Conservation (phyloP, 225 moss, liverwort and hornwort genomes). For the Sphagnum contortum region DNA sequence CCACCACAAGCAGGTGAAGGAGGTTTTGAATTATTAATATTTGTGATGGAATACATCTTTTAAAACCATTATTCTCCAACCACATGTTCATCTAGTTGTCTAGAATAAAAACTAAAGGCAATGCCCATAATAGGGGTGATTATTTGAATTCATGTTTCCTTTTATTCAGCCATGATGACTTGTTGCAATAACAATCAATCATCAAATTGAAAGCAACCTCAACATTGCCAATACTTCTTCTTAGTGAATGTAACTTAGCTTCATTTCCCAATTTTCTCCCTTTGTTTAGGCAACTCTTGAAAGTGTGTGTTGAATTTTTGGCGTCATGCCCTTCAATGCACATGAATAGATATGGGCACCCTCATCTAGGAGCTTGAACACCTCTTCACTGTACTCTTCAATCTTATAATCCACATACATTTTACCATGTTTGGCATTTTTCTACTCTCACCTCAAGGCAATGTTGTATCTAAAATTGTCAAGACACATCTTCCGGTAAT, state of each 20-base stretch:
- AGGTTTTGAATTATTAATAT: no score
- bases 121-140: no score
- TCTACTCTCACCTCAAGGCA: conserved; percentile 87
- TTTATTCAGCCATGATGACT: no score
- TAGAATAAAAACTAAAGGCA: no score
- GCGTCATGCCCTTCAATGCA: conserved; percentile 95
- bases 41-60: no score
- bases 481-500: conserved; percentile 41
- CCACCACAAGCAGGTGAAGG: no score
- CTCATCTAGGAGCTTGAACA: conserved; percentile 69
- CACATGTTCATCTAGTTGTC: no score
- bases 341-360: conserved; percentile 99
- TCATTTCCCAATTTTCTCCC: conserved; percentile 76
- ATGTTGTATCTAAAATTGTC: conserved; percentile 80
- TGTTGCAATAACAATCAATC: no score
- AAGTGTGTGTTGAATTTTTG: conserved; percentile 84
- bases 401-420: conserved; percentile 98
- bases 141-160: no score
- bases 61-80: no score
- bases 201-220: no score
- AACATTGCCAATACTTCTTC: conserved; percentile 99
- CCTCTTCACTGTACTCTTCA: conserved; percentile 82
- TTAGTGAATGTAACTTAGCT: conserved; percentile 63
- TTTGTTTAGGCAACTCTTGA: conserved; percentile 72
- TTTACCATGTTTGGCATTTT: conserved; percentile 62